Conservation (phyloP, 495 filamentous ascomycete species). For the Aspergillus steynii region DNA sequence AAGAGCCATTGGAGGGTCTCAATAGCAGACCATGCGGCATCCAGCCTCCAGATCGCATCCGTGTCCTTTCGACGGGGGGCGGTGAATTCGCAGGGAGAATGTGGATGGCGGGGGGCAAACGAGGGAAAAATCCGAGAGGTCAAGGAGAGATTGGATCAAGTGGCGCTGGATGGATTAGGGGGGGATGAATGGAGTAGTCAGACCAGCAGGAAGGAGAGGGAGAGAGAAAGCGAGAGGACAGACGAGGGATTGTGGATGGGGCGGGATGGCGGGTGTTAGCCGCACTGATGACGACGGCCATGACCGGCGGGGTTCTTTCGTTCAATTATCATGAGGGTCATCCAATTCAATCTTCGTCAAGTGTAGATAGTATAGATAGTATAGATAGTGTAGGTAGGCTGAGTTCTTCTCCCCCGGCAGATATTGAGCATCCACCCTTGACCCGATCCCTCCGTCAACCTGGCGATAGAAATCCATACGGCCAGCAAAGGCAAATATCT, state of each 20-base stretch:
- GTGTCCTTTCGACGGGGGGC: conserved; percentile 26
- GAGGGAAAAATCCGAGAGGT: neutral
- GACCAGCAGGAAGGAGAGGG: too few species aligned
- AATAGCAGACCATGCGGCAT: conserved; percentile 48
- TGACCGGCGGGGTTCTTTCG: too few species aligned
- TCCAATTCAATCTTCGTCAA: too few species aligned
- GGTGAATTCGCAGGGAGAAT: conserved; percentile 5
- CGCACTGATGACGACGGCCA: too few species aligned
- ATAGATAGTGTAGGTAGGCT: too few species aligned
- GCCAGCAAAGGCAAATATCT: too few species aligned
- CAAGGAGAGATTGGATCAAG: neutral
- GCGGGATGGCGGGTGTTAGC: neutral
- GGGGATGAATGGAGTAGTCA: neutral
- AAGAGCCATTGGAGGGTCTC: conserved; percentile 44
- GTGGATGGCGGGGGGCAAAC: neutral
- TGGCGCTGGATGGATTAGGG: neutral
- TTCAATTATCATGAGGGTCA: too few species aligned
- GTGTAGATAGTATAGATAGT: too few species aligned
- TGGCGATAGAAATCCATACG: too few species aligned
- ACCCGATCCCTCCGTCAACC: too few species aligned
- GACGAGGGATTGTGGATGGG: neutral
- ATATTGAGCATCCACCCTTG: too few species aligned
- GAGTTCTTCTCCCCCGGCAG: too few species aligned
- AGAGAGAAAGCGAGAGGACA: neutral
- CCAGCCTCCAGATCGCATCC: conserved; percentile 39